Conservation (phyloP, 2,329 filamentous ascomycete genomes). For the Rutstroemia sp. region DNA sequence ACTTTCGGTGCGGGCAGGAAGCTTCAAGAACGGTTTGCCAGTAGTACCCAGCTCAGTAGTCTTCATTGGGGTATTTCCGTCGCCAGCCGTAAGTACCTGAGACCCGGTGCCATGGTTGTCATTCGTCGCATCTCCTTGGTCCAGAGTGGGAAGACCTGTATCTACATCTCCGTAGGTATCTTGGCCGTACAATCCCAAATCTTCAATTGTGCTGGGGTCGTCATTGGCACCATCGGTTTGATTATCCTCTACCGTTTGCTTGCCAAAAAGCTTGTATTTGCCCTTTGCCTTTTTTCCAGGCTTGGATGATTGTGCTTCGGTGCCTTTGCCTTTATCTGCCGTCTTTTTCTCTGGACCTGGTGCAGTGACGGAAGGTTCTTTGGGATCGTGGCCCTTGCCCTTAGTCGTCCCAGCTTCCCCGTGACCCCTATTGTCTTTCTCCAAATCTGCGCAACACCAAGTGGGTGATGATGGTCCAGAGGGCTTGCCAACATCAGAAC, state of each 20-base stretch:
- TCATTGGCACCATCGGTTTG: slow-evolving; percentile 1
- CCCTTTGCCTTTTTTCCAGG: background rate
- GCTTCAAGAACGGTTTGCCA: slow-evolving; percentile 40
- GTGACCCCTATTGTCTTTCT: too few relatives aligned
- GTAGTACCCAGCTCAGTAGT: slow-evolving; percentile 33
- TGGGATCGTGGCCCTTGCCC: too few relatives aligned
- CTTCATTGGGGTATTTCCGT: background rate
- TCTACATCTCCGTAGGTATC: background rate
- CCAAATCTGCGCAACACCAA: too few relatives aligned
- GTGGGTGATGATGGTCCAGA: too few relatives aligned
- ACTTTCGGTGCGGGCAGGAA: slow-evolving; percentile 25
- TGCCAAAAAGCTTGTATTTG: background rate
- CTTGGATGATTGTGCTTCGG: background rate
- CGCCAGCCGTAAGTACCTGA: background rate
- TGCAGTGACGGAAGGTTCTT: background rate
- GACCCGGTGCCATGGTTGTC: background rate
- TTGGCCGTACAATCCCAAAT: background rate
- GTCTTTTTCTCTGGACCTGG: background rate
- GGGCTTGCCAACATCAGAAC: too few relatives aligned
- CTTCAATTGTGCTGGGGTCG: background rate
- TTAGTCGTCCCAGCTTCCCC: too few relatives aligned
- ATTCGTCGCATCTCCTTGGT: slow-evolving; percentile 10
- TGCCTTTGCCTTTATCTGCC: background rate
- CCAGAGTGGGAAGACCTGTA: background rate
- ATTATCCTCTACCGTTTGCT: background rate